A percentile compares a stretch with the other conserved stretches of the same genome.
Conservation (phyloP, 306 rosid genomes). For the Trichosanthes cucumerina region DNA sequence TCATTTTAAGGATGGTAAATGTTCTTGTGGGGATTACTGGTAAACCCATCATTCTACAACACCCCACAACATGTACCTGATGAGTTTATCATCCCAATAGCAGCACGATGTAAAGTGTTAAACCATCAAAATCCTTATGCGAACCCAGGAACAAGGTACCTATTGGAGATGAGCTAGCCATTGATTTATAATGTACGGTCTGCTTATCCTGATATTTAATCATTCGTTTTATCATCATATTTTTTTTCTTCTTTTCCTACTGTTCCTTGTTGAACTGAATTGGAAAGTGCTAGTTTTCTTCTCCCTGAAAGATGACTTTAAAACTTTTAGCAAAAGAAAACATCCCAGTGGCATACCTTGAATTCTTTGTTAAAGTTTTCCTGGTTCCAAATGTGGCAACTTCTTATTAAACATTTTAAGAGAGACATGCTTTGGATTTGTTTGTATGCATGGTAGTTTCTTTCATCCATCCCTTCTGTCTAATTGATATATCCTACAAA, state of each 20-base stretch:
- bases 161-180: conserved; percentile 18
- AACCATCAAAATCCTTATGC: conserved; percentile 6
- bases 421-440: neutral
- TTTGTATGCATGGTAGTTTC: neutral
- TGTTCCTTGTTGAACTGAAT: neutral
- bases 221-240: neutral
- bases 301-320: neutral
- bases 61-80: neutral
- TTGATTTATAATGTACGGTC: conserved; percentile 20
- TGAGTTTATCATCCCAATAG: conserved; percentile 10
- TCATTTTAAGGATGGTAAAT: conserved; percentile 85
- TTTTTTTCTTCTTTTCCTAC: neutral
- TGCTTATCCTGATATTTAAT: conserved; percentile 20
- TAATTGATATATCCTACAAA: neutral
- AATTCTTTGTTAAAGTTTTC: neutral
- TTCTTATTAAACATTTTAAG: neutral
- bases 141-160: conserved; percentile 12
- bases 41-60: conserved; percentile 20
- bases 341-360: neutral
- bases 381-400: neutral
- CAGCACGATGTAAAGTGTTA: conserved; percentile 13
- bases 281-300: neutral
- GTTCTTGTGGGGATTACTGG: conserved; percentile 95
- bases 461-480: neutral
- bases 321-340: neutral